Conservation (phyloP, 345 rosid species). For the Ailanthus altissimus region DNA sequence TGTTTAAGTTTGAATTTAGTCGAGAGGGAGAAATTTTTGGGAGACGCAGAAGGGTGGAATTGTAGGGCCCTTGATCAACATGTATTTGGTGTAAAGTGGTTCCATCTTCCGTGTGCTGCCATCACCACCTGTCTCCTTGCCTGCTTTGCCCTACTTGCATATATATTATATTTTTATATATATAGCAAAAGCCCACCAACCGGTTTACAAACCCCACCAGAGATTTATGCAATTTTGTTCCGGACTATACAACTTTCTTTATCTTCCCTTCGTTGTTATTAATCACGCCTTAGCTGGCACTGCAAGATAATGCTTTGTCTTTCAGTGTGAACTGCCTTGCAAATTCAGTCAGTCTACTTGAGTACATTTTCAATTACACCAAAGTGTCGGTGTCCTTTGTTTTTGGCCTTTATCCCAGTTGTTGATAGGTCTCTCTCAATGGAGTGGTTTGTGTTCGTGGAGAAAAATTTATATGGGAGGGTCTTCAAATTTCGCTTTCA, state of each 20-base stretch:
- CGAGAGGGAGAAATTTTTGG: neutral
- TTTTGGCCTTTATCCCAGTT: neutral
- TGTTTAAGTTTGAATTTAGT: neutral
- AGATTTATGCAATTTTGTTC: slow-evolving; percentile 9
- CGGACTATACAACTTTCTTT: neutral
- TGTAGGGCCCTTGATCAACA: slow-evolving; percentile 31
- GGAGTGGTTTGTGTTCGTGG: neutral
- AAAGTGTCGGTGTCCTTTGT: slow-evolving; percentile 14
- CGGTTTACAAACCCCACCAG: slow-evolving; percentile 33
- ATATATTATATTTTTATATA: neutral
- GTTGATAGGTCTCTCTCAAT: neutral
- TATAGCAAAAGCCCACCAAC: slow-evolving; percentile 27
- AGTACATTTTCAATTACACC: neutral
- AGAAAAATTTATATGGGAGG: too few relatives aligned
- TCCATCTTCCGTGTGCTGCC: slow-evolving; percentile 22
- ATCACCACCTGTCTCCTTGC: slow-evolving; percentile 24
- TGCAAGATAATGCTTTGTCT: slow-evolving; percentile 30
- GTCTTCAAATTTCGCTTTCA: too few relatives aligned
- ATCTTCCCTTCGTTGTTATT: slow-evolving; percentile 27
- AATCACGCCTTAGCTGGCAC: slow-evolving; percentile 43
- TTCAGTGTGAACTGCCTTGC: neutral
- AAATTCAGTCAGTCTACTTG: slow-evolving; percentile 16
- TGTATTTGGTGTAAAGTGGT: slow-evolving; percentile 36
- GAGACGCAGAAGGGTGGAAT: slow-evolving; percentile 6
- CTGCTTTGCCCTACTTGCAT: slow-evolving; percentile 9